Conservation (phyloP, 805 yeast species). For the Sugiyamaella chiloensis region DNA sequence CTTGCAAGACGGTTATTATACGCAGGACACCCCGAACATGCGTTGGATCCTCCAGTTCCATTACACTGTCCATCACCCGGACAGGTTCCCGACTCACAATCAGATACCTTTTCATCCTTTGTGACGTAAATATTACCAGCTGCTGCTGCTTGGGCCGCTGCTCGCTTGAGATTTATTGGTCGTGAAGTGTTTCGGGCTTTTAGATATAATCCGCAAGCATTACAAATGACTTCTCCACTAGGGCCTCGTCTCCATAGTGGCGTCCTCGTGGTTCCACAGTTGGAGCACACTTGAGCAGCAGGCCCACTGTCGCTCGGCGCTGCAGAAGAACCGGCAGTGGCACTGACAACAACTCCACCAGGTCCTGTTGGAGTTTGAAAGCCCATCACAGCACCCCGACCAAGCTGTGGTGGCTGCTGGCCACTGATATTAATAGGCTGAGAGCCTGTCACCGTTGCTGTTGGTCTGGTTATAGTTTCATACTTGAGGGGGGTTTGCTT, state of each 20-base stretch:
- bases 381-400: neutral
- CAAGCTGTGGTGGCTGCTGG: neutral
- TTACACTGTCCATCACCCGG: slow-evolving; percentile 78
- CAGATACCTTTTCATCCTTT: slow-evolving; percentile 3
- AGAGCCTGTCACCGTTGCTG: neutral
- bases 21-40: slow-evolving; percentile 82
- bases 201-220: slow-evolving; percentile 88
- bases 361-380: slow-evolving; percentile 1
- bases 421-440: neutral
- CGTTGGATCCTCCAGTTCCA: slow-evolving; percentile 81
- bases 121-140: neutral
- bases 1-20: slow-evolving; percentile 56
- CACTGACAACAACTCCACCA: neutral
- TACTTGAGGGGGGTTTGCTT: slow-evolving; percentile 3
- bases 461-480: neutral
- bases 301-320: slow-evolving; percentile 1
- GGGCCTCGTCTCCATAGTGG: slow-evolving; percentile 96
- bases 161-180: slow-evolving; percentile 59
- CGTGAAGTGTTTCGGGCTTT: slow-evolving; percentile 59
- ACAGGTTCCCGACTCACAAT: slow-evolving; percentile 48
- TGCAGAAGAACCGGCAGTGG: neutral
- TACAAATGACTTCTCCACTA: slow-evolving; percentile 87
- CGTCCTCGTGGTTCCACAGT: slow-evolving; percentile 88
- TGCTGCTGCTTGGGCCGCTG: slow-evolving; percentile 5
- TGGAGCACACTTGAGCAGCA: slow-evolving; percentile 59